These are phyloP conservation scores for Teunomyces cretensis DNA, from an alignment of 805 yeast genomes.

Conservation along the genomic window DNA sequence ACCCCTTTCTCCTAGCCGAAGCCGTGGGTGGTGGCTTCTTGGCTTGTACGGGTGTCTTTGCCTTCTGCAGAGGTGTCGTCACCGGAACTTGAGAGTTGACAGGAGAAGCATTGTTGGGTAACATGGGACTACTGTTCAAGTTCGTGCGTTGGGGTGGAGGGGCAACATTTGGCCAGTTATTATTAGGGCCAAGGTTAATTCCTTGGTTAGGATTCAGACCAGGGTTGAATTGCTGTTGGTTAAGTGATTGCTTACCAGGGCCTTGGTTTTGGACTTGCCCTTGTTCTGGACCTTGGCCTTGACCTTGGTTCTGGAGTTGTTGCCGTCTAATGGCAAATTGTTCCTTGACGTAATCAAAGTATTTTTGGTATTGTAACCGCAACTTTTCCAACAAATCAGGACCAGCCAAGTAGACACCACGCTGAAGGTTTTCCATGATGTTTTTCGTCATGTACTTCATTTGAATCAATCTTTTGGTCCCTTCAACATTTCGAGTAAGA, in stretches of 20 bases:
- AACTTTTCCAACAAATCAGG: constrained; percentile 70
- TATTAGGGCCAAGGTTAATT: constrained; percentile 12
- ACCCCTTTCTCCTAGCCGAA: constrained; percentile 18
- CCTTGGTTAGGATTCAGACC: constrained; percentile 6
- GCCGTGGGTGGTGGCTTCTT: constrained; percentile 13
- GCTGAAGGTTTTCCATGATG: constrained; percentile 66
- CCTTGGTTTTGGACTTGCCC: constrained; percentile 11
- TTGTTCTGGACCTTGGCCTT: constrained; percentile 6
- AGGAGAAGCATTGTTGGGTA: constrained; percentile 18
- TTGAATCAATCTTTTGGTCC: constrained; percentile 73
- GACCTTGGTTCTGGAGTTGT: constrained; percentile 31
- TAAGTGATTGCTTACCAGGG: constrained; percentile 7
- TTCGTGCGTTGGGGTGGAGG: constrained; percentile 8
- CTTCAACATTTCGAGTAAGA: constrained; percentile 71
- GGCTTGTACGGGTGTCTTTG: constrained; percentile 6
- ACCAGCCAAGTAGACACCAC: constrained; percentile 67
- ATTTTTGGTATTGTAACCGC: constrained; percentile 69
- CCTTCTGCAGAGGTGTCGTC: background rate
- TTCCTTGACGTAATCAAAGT: constrained; percentile 71
- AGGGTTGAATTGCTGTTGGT: constrained; percentile 5
- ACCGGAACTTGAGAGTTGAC: background rate
- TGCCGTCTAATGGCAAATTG: constrained; percentile 45
- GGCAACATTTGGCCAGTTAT: constrained; percentile 15
- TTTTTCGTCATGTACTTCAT: constrained; percentile 77
- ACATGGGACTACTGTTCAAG: constrained; percentile 26